Conservation (phyloP, 768 basidiomycete species). For the Rhizopogon roseolus region DNA sequence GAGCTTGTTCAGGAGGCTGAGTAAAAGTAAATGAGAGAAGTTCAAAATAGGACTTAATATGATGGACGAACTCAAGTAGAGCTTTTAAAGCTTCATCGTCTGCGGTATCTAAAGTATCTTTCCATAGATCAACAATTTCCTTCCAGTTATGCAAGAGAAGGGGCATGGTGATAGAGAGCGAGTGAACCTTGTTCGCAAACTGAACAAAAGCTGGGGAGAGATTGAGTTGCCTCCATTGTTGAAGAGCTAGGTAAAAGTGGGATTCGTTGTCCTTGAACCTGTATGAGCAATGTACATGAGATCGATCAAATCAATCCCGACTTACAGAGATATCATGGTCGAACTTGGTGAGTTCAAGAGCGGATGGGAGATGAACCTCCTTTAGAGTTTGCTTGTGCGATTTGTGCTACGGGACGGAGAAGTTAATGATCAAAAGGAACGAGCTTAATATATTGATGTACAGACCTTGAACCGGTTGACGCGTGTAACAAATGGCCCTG, state of each 20-base stretch:
- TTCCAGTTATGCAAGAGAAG: constrained; percentile 77
- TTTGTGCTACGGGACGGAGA: constrained; percentile 47
- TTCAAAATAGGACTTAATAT: background rate
- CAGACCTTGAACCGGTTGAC: constrained; percentile 50
- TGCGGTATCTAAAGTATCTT: constrained; percentile 46
- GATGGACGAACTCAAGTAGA: constrained; percentile 64
- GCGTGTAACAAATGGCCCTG: constrained; percentile 21
- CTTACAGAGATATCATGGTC: constrained; percentile 56
- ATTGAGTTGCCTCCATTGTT: constrained; percentile 78
- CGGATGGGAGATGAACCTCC: constrained; percentile 67
- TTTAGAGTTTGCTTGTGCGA: constrained; percentile 66
- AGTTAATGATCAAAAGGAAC: background rate
- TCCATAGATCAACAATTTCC: constrained; percentile 64
- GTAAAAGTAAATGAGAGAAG: constrained; percentile 7
- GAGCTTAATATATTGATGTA: background rate
- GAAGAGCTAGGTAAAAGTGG: constrained; percentile 70
- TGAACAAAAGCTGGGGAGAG: constrained; percentile 69
- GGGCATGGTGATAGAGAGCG: constrained; percentile 71
- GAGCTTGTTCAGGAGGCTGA: constrained; percentile 73
- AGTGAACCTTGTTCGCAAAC: constrained; percentile 58
- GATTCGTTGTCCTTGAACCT: constrained; percentile 63
- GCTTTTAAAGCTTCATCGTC: constrained; percentile 72
- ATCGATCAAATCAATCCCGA: background rate
- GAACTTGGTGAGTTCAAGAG: constrained; percentile 48
- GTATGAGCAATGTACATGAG: background rate